These are phyloP conservation scores for Geotrichum candidum DNA, from an alignment of 1,139 yeast species.

Conservation along the genomic window DNA sequence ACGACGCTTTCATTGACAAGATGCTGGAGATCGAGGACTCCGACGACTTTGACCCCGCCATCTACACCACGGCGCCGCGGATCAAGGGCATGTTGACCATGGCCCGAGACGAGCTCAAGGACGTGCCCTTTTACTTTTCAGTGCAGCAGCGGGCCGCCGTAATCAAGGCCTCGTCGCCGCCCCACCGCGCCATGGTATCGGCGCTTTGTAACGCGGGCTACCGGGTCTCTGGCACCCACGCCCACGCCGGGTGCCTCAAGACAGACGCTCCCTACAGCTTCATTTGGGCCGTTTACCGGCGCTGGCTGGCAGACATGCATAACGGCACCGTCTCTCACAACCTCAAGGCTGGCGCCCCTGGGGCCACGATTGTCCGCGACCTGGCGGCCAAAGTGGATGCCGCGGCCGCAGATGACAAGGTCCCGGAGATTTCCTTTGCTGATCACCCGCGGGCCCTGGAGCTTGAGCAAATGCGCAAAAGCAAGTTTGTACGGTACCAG, in stretches of 20 bases:
- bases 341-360: conserved; percentile 32
- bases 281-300: conserved; percentile 64
- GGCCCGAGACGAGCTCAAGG: conserved; percentile 61
- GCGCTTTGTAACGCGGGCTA: conserved; percentile 87
- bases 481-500: conserved; percentile 81
- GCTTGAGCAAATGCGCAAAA: conserved; percentile 54
- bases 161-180: conserved; percentile 77
- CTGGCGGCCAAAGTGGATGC: conserved; percentile 37
- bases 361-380: too few relatives aligned
- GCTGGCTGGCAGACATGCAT: conserved; percentile 50
- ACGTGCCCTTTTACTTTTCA: conserved; percentile 65
- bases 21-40: conserved; percentile 48
- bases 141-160: conserved; percentile 57
- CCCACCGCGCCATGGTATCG: conserved; percentile 61
- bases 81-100: conserved; percentile 88
- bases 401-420: conserved; percentile 60
- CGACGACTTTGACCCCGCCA: conserved; percentile 42
- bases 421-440: conserved; percentile 42
- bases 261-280: conserved; percentile 84
- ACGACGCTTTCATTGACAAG: conserved; percentile 55
- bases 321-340: conserved; percentile 37
- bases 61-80: conserved; percentile 74
- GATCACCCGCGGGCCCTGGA: conserved; percentile 49
- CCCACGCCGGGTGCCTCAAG: conserved; percentile 76
- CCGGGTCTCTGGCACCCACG: conserved; percentile 79